These are phyloP conservation scores for Sporothrix euskadiensis DNA, from an alignment of 2,329 filamentous ascomycete genomes.

Conservation along the genomic window DNA sequence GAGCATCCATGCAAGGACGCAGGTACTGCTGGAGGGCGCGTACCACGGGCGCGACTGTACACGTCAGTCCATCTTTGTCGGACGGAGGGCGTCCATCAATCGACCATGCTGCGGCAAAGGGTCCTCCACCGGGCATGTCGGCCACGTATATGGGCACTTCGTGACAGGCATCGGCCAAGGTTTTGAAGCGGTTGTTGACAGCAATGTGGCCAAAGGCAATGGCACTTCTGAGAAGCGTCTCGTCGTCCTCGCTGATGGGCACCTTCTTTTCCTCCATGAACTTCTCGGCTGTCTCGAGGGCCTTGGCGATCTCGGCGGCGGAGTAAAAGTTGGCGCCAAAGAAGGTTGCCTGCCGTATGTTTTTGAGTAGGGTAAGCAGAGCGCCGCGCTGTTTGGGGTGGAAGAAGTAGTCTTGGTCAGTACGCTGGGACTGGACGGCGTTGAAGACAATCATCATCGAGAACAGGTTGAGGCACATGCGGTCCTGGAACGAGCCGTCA, in stretches of 20 bases:
- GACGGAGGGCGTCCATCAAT: conserved; percentile 51
- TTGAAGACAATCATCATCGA: conserved; percentile 83
- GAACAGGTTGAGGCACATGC: conserved; percentile 79
- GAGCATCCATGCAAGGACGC: conserved; percentile 47
- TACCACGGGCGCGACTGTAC: conserved; percentile 54
- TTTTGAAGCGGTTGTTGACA: conserved; percentile 62
- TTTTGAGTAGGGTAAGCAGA: conserved; percentile 69
- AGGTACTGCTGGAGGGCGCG: conserved; percentile 55
- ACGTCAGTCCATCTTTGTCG: conserved; percentile 38
- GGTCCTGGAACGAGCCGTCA: conserved; percentile 82
- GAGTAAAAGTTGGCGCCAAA: conserved; percentile 79
- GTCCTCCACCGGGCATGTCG: conserved; percentile 63
- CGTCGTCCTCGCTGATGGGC: conserved; percentile 61
- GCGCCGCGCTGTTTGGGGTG: conserved; percentile 70
- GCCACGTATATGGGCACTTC: conserved; percentile 75
- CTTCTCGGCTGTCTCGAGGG: conserved; percentile 64
- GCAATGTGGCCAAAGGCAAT: conserved; percentile 65
- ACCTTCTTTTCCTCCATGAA: conserved; percentile 67
- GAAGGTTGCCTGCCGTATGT: conserved; percentile 80
- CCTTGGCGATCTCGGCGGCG: conserved; percentile 59
- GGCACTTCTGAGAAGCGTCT: conserved; percentile 60
- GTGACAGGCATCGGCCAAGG: conserved; percentile 66
- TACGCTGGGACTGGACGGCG: conserved; percentile 81
- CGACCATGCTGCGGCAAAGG: conserved; percentile 60
- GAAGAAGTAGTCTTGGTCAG: conserved; percentile 86